A percentile compares a stretch with the other conserved stretches of the same genome.
These are phyloP conservation scores for Ustilago trichophora DNA, from an alignment of 1,284 basidiomycete species.

Conservation along the genomic window DNA sequence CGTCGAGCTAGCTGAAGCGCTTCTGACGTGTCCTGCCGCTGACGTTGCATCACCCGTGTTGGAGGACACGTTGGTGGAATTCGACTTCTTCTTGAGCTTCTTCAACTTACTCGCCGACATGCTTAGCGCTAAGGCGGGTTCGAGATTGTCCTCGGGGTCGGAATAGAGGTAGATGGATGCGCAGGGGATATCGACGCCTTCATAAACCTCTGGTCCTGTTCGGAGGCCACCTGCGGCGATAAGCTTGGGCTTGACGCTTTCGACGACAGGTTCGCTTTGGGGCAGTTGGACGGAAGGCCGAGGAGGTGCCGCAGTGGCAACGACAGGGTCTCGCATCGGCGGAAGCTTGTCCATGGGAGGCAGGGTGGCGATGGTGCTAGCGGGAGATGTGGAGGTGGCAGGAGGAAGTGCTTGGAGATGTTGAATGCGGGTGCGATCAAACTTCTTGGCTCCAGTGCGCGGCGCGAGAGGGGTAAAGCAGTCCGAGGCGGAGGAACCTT, in stretches of 20 bases:
- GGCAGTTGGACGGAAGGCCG: background rate
- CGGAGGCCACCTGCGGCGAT: constrained; percentile 8
- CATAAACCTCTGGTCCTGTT: constrained; percentile 47
- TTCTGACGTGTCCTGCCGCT: background rate
- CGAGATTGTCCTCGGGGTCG: constrained; percentile 46
- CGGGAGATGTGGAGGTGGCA: background rate
- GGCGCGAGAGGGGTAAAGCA: constrained; percentile 20
- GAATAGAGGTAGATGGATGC: constrained; percentile 45
- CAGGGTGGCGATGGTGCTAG: background rate
- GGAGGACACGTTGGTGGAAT: too few species aligned
- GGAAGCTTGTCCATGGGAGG: background rate
- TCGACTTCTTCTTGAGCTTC: constrained; percentile 23
- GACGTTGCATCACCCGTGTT: background rate
- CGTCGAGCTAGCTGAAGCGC: background rate
- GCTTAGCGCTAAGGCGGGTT: constrained; percentile 9
- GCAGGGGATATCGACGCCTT: constrained; percentile 55
- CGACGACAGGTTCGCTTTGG: background rate
- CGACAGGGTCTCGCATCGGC: constrained; percentile 4
- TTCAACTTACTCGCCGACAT: constrained; percentile 5
- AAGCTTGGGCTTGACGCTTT: background rate
- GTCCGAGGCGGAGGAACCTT: constrained; percentile 5
- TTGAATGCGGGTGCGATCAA: constrained; percentile 12
- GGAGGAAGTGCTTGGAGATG: background rate
- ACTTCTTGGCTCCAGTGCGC: constrained; percentile 19
- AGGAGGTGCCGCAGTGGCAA: background rate